These are phyloP conservation scores for Yamadazyma conglobata DNA, from an alignment of 1,139 yeast genomes.

Conservation along the genomic window DNA sequence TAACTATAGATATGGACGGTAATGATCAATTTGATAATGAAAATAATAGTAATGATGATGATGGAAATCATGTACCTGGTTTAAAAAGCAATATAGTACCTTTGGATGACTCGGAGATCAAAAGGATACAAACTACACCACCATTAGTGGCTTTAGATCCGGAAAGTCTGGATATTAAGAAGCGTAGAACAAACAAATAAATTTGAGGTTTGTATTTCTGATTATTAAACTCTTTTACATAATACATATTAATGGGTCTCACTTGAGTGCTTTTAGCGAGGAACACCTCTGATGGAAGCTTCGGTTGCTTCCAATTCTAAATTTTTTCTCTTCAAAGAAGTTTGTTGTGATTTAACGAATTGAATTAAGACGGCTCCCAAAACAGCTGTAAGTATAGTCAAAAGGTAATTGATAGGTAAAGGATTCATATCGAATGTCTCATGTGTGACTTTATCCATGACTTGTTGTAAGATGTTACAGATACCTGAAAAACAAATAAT, in stretches of 20 bases:
- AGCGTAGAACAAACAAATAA: too few relatives aligned
- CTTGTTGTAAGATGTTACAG: slow-evolving; percentile 68
- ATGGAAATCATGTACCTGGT: slow-evolving; percentile 1
- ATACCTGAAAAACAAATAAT: slow-evolving; percentile 78
- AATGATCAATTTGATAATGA: background rate
- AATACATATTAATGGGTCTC: too few relatives aligned
- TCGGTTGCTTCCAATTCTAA: slow-evolving; percentile 63
- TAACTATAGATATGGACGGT: background rate
- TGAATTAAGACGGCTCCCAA: slow-evolving; percentile 51
- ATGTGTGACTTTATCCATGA: slow-evolving; percentile 69
- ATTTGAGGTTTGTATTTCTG: too few relatives aligned
- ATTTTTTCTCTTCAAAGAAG: slow-evolving; percentile 44
- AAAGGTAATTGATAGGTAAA: slow-evolving; percentile 60
- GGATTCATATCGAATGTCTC: slow-evolving; percentile 69
- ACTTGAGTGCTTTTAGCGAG: too few relatives aligned
- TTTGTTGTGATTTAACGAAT: slow-evolving; percentile 55
- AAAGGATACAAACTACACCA: slow-evolving; percentile 18
- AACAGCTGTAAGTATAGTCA: slow-evolving; percentile 51
- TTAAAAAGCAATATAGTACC: slow-evolving; percentile 7
- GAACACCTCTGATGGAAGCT: slow-evolving; percentile 49
- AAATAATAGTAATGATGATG: background rate
- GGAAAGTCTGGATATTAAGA: slow-evolving; percentile 19
- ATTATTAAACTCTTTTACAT: too few relatives aligned
- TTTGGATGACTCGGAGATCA: slow-evolving; percentile 2
- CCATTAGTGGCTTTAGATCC: slow-evolving; percentile 31